Conservation (phyloP, 805 yeast genomes). For the Hanseniaspora meyeri region DNA sequence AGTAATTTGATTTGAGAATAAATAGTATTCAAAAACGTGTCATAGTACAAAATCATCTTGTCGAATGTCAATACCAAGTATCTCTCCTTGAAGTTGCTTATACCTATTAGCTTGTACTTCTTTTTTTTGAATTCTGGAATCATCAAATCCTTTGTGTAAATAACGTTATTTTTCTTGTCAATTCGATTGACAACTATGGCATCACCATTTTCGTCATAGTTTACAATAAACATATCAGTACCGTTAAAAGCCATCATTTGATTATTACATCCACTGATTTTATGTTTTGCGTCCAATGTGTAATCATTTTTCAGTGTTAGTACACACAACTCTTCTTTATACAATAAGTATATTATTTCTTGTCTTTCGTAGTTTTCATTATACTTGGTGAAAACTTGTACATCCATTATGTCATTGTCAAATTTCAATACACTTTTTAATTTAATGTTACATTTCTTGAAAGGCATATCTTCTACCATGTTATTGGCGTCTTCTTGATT, state of each 20-base stretch:
- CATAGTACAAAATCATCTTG: conserved; percentile 18
- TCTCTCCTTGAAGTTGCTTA: conserved; percentile 15
- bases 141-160: conserved; percentile 14
- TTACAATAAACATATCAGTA: conserved; percentile 19
- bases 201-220: neutral
- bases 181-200: conserved; percentile 15
- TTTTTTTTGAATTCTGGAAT: neutral
- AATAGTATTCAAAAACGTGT: conserved; percentile 16
- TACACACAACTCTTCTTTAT: conserved; percentile 25
- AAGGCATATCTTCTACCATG: conserved; percentile 23
- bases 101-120: conserved; percentile 11
- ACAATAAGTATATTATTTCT: conserved; percentile 22
- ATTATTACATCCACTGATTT: conserved; percentile 20
- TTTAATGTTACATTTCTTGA: conserved; percentile 24
- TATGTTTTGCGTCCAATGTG: conserved; percentile 20
- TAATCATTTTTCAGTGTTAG: conserved; percentile 21
- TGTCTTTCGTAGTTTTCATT: neutral
- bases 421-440: conserved; percentile 26
- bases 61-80: conserved; percentile 17
- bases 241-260: conserved; percentile 17
- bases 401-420: conserved; percentile 23
- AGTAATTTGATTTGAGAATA: conserved; percentile 5
- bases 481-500: conserved; percentile 15
- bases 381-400: conserved; percentile 21
- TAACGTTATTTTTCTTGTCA: conserved; percentile 15